These are phyloP conservation scores for Papiliotrema laurentii DNA, from an alignment of 1,284 basidiomycete genomes.

Conservation along the genomic window DNA sequence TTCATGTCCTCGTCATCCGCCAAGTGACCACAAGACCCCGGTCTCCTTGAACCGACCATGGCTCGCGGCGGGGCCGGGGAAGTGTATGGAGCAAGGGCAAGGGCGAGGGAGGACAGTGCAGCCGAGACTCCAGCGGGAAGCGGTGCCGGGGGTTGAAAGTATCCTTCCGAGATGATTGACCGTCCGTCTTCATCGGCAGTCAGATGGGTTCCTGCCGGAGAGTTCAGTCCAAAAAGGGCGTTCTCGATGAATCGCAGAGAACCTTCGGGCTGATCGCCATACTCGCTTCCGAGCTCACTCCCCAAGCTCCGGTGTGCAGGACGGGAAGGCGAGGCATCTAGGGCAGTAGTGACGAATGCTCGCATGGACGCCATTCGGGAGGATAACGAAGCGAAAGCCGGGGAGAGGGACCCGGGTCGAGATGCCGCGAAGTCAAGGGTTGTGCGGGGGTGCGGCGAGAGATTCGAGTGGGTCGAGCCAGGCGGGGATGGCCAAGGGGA, in stretches of 20 bases:
- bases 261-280: slow-evolving; percentile 15
- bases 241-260: slow-evolving; percentile 2
- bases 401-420: slow-evolving; percentile 8
- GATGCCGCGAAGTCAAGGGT: slow-evolving; percentile 7
- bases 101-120: slow-evolving; percentile 22
- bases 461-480: neutral
- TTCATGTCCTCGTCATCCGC: neutral
- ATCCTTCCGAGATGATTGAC: slow-evolving; percentile 3
- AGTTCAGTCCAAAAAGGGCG: neutral
- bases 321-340: slow-evolving; percentile 4
- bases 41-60: neutral
- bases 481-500: slow-evolving; percentile 17
- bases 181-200: slow-evolving; percentile 7
- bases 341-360: slow-evolving; percentile 13
- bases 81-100: slow-evolving; percentile 16
- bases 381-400: slow-evolving; percentile 19
- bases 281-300: slow-evolving; percentile 29
- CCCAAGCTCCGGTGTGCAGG: slow-evolving; percentile 19
- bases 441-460: slow-evolving; percentile 8
- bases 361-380: slow-evolving; percentile 26
- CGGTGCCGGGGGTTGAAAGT: slow-evolving; percentile 9
- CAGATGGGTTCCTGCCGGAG: slow-evolving; percentile 1
- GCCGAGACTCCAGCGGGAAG: slow-evolving; percentile 23
- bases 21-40: neutral
- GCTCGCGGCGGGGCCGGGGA: slow-evolving; percentile 5